Percentiles rank a stretch among this genome's conserved stretches.
Conservation (phyloP, 257 asterid species). For the Solanum chmielewskii region DNA sequence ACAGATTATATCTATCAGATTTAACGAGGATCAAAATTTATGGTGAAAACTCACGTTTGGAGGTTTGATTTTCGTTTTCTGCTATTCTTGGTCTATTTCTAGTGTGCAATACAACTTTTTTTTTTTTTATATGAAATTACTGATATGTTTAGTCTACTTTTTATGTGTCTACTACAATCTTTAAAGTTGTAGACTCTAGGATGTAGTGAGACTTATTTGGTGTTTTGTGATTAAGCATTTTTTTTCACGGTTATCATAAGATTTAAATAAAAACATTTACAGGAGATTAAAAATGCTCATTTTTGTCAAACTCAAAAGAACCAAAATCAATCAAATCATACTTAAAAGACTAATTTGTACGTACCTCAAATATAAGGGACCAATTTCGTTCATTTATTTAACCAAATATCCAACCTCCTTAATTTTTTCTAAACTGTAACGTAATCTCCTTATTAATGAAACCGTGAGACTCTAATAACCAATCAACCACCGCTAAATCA, state of each 20-base stretch:
- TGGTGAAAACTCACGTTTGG: not conserved
- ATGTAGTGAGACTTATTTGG: not conserved
- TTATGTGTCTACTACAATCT: not conserved
- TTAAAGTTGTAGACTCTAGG: too few relatives aligned
- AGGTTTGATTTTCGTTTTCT: not conserved
- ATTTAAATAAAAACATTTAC: not conserved
- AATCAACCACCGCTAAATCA: not conserved
- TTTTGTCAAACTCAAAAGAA: not conserved
- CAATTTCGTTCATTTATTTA: not conserved
- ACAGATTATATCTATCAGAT: not conserved
- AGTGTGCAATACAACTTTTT: too few relatives aligned
- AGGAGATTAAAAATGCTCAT: not conserved
- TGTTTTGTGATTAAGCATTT: not conserved
- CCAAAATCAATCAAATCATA: not conserved
- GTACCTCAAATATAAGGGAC: not conserved
- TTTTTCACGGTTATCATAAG: too few relatives aligned
- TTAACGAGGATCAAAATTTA: too few relatives aligned
- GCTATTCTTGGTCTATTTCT: not conserved
- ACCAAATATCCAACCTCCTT: not conserved
- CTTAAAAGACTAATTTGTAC: not conserved
- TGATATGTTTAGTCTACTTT: too few relatives aligned
- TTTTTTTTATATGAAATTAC: not conserved
- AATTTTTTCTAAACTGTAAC: not conserved
- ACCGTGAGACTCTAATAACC: not conserved
- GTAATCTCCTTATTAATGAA: not conserved